These are phyloP conservation scores for Thymus quinquecostatus DNA, from an alignment of 257 asterid species.

Conservation along the genomic window DNA sequence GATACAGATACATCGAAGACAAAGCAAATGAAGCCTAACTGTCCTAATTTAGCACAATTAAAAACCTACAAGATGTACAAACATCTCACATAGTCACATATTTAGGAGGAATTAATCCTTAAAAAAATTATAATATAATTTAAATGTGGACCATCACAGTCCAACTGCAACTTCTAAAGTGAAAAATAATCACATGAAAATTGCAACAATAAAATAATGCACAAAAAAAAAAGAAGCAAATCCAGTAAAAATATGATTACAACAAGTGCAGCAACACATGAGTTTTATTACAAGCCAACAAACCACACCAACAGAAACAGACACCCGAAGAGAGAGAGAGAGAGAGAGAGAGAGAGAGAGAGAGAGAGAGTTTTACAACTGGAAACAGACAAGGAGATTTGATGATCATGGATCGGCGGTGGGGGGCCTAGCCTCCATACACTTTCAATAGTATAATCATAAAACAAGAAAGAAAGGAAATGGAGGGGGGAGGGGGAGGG, in stretches of 20 bases:
- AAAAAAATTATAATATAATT: neutral
- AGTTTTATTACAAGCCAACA: constrained; percentile 30
- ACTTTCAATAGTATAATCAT: constrained; percentile 2
- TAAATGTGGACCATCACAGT: neutral
- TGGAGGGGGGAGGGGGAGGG: constrained; percentile 30
- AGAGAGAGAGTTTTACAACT: constrained; percentile 25
- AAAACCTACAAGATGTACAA: too few relatives aligned
- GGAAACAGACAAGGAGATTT: constrained; percentile 48
- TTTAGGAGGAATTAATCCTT: neutral
- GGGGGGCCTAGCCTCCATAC: neutral
- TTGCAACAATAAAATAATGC: neutral
- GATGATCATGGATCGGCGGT: constrained; percentile 32
- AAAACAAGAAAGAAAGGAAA: constrained; percentile 34
- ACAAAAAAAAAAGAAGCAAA: neutral
- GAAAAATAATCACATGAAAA: neutral
- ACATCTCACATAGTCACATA: neutral
- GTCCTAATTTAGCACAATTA: too few relatives aligned
- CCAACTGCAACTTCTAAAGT: neutral
- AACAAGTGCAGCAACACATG: constrained; percentile 25
- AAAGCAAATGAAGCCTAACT: too few relatives aligned
- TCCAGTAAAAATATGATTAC: constrained; percentile 16
- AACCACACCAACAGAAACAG: neutral
- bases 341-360: neutral
- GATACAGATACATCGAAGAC: too few relatives aligned
- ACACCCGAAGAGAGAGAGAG: neutral